Percentiles rank a stretch among this genome's conserved stretches.
phyloP scores from a whole-genome alignment of 352 stramenopile species.

The Globisporangium perplexum region DNA sequence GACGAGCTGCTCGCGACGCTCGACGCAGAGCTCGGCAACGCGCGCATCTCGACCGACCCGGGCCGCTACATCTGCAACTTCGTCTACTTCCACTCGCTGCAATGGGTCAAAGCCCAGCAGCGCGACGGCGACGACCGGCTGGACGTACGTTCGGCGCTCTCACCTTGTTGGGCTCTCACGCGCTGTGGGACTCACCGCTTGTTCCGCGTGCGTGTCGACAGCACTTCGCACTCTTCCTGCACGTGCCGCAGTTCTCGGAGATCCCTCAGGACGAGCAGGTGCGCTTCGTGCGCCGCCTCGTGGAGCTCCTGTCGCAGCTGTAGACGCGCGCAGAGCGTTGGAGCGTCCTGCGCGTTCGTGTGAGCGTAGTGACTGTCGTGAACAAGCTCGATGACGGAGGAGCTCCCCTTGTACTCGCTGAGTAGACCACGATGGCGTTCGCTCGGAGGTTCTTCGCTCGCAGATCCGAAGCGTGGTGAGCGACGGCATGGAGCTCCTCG shows the following conservation, averaged over 20 bases:
- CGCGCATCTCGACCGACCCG: constrained; percentile 61
- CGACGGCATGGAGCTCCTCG: not conserved
- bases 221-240: constrained; percentile 70
- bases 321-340: constrained; percentile 3
- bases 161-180: too few relatives aligned
- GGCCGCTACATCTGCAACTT: constrained; percentile 86
- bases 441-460: not conserved
- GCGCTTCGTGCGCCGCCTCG: constrained; percentile 46
- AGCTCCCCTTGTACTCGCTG: too few relatives aligned
- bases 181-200: not conserved
- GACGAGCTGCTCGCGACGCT: constrained; percentile 44
- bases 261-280: constrained; percentile 60
- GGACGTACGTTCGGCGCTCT: not conserved
- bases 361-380: too few relatives aligned
- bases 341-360: too few relatives aligned
- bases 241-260: constrained; percentile 60
- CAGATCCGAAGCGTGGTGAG: not conserved
- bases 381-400: too few relatives aligned
- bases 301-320: constrained; percentile 41
- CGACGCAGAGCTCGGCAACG: constrained; percentile 21
- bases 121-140: constrained; percentile 26
- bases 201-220: constrained; percentile 12
- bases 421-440: too few relatives aligned
- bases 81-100: constrained; percentile 77
- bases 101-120: constrained; percentile 45